Evolutionary conservation across 2,329 filamentous ascomycete genomes (phyloP), one percentile per base, ranked within the genome.

Genomic region (Pseudodiploospora longispora): DNA sequence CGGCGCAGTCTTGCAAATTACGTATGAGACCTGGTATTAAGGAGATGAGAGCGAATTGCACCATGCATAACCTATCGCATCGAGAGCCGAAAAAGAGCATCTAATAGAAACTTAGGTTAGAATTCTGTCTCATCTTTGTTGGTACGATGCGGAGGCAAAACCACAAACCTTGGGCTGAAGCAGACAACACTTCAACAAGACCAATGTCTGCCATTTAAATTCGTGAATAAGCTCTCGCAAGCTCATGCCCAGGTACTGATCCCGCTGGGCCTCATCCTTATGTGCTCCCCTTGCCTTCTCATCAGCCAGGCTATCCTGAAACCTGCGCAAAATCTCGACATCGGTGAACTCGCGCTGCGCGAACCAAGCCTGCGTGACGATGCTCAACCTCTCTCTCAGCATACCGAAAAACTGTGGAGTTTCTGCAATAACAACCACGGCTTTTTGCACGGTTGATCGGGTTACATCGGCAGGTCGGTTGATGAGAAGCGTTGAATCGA

Each of bases 41-140:
- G 42, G 91, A 96, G 55, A 98, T 84, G 38, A 98, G 77, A 36
- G 91, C 93, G 69, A 97, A 98, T 64, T 98, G 93, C 67, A 95
- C 90, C 86, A 97, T 95, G 76, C 93, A 98, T 54, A 98, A 71
- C 52, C 86, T 79, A 65, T 98, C 93, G 65, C 93, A 97, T 55
- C 89, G 82, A n/a, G 91, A 89, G 50, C 93, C 90, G 58, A 97
- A 98, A 70, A 98, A 97, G 43, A 98, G 82, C 85, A 97, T 97
- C 90, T 95, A 29, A n/a, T 6, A 34, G 29, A 6, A 34, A 34
- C 32, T 9, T 9, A 3, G 8, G 12, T 34, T 34, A 34, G 32
- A 19, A 19, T 19, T 19, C 32, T 34, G 12, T 9, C 32, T 34
- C 32, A 9, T 10, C 19, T 33, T 27, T 7, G 10, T 8, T 19